phyloP scores from a whole-genome alignment of 495 filamentous ascomycete genomes.

The Elaphomyces granulatus region DNA sequence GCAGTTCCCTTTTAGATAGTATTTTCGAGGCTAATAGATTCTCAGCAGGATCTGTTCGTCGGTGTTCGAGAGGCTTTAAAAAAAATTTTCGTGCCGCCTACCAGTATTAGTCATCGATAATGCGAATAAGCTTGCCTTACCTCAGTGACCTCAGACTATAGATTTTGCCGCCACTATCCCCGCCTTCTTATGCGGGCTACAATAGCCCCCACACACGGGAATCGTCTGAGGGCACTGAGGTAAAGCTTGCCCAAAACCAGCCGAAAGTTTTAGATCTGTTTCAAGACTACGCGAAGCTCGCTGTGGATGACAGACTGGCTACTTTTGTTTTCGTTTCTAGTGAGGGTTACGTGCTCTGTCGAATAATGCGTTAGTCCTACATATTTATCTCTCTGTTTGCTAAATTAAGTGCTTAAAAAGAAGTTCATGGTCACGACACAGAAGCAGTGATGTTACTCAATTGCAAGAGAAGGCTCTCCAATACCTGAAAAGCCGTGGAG shows the following conservation, averaged over 20 bases:
- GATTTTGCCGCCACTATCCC: too few relatives aligned
- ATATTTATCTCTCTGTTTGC: neutral
- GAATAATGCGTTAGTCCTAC: neutral
- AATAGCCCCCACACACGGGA: too few relatives aligned
- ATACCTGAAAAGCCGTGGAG: neutral
- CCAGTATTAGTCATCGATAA: too few relatives aligned
- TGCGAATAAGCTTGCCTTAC: neutral
- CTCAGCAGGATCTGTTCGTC: too few relatives aligned
- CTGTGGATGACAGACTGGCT: neutral
- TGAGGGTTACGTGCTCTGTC: neutral
- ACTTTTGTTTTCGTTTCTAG: neutral
- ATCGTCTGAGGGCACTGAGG: too few relatives aligned
- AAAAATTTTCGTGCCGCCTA: too few relatives aligned
- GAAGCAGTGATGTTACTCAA: neutral
- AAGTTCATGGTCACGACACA: neutral
- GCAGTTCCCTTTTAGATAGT: neutral
- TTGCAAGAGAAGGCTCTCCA: neutral
- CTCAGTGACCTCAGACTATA: too few relatives aligned
- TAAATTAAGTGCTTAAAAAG: neutral
- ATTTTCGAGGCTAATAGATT: neutral
- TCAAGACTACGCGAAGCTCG: neutral
- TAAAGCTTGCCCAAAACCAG: neutral
- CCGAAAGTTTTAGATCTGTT: neutral
- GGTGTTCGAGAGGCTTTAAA: neutral
- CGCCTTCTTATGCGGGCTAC: too few relatives aligned